Base-by-base conservation (phyloP, 257 asterid genomes). In the Solanum lycopersicoides region DNA sequence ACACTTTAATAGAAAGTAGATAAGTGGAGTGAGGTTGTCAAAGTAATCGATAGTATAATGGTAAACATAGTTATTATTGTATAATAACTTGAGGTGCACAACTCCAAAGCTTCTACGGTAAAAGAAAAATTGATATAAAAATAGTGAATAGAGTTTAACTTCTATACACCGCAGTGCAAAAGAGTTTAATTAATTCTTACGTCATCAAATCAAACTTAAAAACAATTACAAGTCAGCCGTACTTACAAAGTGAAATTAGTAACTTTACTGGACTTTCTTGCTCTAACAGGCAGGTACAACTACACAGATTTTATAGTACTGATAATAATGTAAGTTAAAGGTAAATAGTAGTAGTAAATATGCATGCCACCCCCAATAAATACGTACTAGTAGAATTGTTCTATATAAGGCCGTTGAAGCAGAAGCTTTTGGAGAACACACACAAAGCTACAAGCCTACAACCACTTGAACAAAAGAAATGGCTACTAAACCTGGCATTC, bases 401-500 rank as follows among this genome's bases (percentile, higher is more conserved):
- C 9, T 68, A 68, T 72, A 72, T 72, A 72, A 34, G 79, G 79
- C 14, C 28, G 45, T 34, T 72, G 45, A 34, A 72, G 79, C 45
- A 72, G 45, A 72, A 34, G 45, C 28, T 72, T 72, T 34, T 3
- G 39, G 82, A 73, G 47, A 69, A 34, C 13, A 32, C 39, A 28
- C 80, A 18, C 11, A 11, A 72, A 72, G n/a, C 60, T 14, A 21
- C 44, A 41, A 41, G 44, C 44, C 44, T 41, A 53, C 9, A 53
- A 53, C 23, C 63, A 53, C 63, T 53, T 16, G 63, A 34, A 71
- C 50, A n/a, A 76, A 41, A 76, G 60, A 42, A 95, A 95, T 95
- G 98, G 98, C 98, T 18, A 56, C 97, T 21, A 94, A 69, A 83
- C 98, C 98, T 11, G 98, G 98, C 16, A 18, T 93, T 42, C 95